phyloP scores from a whole-genome alignment of 805 yeast genomes.

The Wickerhamiella sorbophila region DNA sequence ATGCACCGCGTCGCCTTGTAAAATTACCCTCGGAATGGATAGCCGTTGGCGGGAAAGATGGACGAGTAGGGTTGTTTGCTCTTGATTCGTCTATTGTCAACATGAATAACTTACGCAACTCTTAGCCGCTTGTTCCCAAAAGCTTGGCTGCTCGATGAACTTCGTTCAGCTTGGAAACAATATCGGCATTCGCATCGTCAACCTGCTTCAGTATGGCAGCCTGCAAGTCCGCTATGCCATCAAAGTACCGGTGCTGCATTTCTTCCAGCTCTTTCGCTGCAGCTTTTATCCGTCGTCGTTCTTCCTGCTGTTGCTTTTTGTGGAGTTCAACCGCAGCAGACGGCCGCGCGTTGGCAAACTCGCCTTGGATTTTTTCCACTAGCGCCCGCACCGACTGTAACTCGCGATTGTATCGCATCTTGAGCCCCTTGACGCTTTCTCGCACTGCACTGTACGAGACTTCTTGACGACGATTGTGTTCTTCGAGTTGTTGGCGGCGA shows the following conservation, averaged over 20 bases:
- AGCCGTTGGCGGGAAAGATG: conserved; percentile 43
- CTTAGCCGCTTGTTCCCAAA: no score
- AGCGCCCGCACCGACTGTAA: not conserved
- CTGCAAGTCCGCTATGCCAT: not conserved
- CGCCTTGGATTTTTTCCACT: not conserved
- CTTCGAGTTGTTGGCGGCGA: not conserved
- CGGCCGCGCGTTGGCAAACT: not conserved
- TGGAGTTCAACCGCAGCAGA: not conserved
- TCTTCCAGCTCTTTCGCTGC: not conserved
- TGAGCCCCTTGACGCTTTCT: not conserved
- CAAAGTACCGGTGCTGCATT: not conserved
- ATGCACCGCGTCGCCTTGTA: conserved; percentile 7
- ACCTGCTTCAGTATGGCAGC: not conserved
- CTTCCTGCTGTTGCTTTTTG: not conserved
- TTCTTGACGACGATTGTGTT: not conserved
- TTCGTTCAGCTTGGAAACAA: not conserved
- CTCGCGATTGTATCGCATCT: conserved; percentile 1
- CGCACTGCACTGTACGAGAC: not conserved
- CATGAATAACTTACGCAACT: no score
- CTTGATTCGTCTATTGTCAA: no score
- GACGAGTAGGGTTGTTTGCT: conserved; percentile 34
- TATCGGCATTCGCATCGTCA: not conserved
- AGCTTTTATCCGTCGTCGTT: not conserved
- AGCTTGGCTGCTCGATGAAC: no score
- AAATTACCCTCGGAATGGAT: conserved; percentile 21